Evolutionary conservation across 768 basidiomycete genomes (phyloP), one percentile per base, ranked within the genome.

Genomic region (Lactarius tabidus): DNA sequence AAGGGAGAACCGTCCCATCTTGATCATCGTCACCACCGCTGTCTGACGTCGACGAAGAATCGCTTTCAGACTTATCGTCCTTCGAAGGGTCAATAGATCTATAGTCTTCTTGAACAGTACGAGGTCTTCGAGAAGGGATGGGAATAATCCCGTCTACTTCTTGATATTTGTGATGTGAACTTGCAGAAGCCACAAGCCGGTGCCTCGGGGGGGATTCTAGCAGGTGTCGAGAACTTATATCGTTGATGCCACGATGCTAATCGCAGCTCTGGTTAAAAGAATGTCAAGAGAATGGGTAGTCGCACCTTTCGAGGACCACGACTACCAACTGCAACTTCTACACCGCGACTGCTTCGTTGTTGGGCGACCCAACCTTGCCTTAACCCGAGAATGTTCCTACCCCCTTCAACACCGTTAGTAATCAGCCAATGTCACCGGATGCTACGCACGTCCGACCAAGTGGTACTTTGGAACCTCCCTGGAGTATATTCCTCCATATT

Each of bases 101-200:
- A 36, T 84, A 83, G 69, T 88, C 85, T 17, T 79, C 78, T 60
- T 81, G 75, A 14, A 41, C 69, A 55, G 48, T 70, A 67, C 59
- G 67, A 65, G 60, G 74, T n/a, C 73, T 72, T 18, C 76, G 75
- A 18, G 85, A 80, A 20, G 84, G 78, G 10, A 91, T 76, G 45
- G 79, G 83, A 33, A 91, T 76, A 70, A 89, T 86, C 10, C 88
- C 89, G 66, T 89, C 82, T n/a, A 80, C 71, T 73, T 90, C 89
- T 63, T 83, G 76, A 71, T 86, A 84, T 70, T 80, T 85, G 69
- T 78, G 75, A 57, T 70, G 71, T 62, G 77, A 72, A 52, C 74
- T 65, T 10, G 70, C 35, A 43, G 79, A 72, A 29, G 74, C 70
- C 23, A 79, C 62, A n/a, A 89, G 72, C 60, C 79, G 80, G 59